Conservation (phyloP, 441 rosid genomes). For the Rhodomyrtus psidioides region DNA sequence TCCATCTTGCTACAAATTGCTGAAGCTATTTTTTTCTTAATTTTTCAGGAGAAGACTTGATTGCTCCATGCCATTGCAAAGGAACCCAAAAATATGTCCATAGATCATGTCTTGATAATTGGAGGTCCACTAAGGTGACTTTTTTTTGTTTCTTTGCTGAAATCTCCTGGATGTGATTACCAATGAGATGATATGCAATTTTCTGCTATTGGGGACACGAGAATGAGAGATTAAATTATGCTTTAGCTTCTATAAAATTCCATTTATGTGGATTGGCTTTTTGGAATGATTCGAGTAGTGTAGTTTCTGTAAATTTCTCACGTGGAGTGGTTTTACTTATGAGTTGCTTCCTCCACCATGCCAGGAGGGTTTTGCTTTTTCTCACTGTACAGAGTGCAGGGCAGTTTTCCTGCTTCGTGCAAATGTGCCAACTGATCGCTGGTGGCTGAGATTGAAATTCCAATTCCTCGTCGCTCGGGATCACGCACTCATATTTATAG, state of each 20-base stretch:
- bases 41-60: slow-evolving; percentile 81
- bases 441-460: slow-evolving; percentile 99
- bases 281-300: background rate
- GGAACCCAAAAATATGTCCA: slow-evolving; percentile 99
- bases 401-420: slow-evolving; percentile 86
- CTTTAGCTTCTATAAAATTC: background rate
- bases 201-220: background rate
- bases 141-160: slow-evolving; percentile 1
- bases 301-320: background rate
- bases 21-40: background rate
- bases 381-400: slow-evolving; percentile 99
- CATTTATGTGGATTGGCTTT: background rate
- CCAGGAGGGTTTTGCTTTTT: slow-evolving; percentile 99
- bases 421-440: slow-evolving; percentile 94
- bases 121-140: slow-evolving; percentile 99
- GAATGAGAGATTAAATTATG: background rate
- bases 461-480: slow-evolving; percentile 97
- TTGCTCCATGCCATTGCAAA: slow-evolving; percentile 96
- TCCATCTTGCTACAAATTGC: slow-evolving; percentile 1
- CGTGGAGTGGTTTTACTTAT: background rate
- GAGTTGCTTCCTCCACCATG: slow-evolving; percentile 15
- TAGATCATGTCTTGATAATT: slow-evolving; percentile 92
- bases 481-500: slow-evolving; percentile 83
- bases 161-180: slow-evolving; percentile 2
- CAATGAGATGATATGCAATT: background rate